Base-by-base conservation (phyloP, 495 filamentous ascomycete species). In the Tetracladium marchalianum region DNA sequence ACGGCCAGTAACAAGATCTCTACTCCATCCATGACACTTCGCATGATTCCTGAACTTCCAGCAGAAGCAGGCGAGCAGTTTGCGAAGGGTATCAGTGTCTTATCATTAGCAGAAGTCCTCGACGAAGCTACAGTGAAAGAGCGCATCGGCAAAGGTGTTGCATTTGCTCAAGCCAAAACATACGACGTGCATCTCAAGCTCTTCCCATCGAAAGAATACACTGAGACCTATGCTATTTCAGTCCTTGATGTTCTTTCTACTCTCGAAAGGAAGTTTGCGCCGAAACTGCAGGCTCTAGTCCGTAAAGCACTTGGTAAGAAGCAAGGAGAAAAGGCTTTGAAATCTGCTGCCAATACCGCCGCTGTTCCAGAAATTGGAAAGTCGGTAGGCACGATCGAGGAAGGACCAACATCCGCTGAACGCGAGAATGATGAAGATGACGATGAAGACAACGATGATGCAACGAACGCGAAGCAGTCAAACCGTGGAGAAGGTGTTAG, bases 1-100 rank as follows among this genome's bases (percentile, higher is more conserved):
- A 95, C 92, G 35, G 93, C 90, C 36, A 93, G 85, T 59, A 73
- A 77, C 41, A 72, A 77, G 31, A 95, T 96, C 51, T 82, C 84
- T 41, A 99, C 92, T 0, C 92, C 92, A 0, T 77, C 81, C 3
- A 99, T 99, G 92, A 92, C 86, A 2, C 67, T 99, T 17, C 69
- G 84, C 31, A 66, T 90, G 34, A 86, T 81, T 57, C 70, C 78
- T 32, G 87, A 90, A 47, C 61, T 95, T 12, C 70, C 81, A 0
- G 70, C 75, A 38, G 72, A 77, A 15, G 75, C 89, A 35, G 78
- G 76, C 15, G 81, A 90, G 64, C 76, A 66, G 34, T 95, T 97
- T 56, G 84, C 89, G 43, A 99, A 97, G 69, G 83, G 77, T 9
- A 95, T 95, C 58, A 93, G 84, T 66, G 83, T 86, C 58, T 79